Conservation (phyloP, 805 yeast species). For the Wickerhamomyces hampshirensis region DNA sequence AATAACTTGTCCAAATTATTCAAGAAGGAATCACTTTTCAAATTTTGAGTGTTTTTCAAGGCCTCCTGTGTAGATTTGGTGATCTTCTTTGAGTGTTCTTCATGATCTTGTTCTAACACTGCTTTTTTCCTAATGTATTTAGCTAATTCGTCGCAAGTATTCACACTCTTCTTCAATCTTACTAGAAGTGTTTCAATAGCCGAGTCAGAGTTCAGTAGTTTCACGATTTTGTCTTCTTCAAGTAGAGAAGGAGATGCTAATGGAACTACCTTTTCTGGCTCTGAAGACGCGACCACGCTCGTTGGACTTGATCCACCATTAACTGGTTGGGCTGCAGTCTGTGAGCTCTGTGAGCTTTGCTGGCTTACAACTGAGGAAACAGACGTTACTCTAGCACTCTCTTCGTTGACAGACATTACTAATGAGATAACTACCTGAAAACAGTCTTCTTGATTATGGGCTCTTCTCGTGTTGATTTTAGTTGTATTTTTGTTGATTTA, state of each 20-base stretch:
- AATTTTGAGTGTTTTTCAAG: slow-evolving; percentile 37
- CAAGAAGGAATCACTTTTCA: slow-evolving; percentile 64
- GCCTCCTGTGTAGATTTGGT: slow-evolving; percentile 49
- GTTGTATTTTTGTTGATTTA: too few species aligned
- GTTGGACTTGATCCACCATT: slow-evolving; percentile 1
- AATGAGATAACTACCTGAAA: too few species aligned
- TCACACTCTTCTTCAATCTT: slow-evolving; percentile 73
- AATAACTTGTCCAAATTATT: slow-evolving; percentile 62
- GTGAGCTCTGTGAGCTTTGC: slow-evolving; percentile 1
- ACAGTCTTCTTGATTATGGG: too few species aligned
- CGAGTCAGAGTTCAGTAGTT: slow-evolving; percentile 61
- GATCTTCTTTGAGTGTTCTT: slow-evolving; percentile 67
- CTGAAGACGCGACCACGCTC: slow-evolving; percentile 1
- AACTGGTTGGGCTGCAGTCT: too few species aligned
- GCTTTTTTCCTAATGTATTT: slow-evolving; percentile 76
- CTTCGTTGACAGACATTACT: too few species aligned
- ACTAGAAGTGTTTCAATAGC: slow-evolving; percentile 69
- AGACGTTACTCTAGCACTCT: neutral
- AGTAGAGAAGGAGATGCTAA: slow-evolving; percentile 33
- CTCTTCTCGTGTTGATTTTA: too few species aligned
- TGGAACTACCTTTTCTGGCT: slow-evolving; percentile 17
- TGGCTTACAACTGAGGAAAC: neutral
- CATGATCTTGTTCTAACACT: slow-evolving; percentile 72
- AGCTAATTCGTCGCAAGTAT: slow-evolving; percentile 81
- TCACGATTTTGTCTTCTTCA: slow-evolving; percentile 45